These are phyloP conservation scores for Cyberlindnera xylosilytica DNA, from an alignment of 805 yeast species.

Conservation along the genomic window DNA sequence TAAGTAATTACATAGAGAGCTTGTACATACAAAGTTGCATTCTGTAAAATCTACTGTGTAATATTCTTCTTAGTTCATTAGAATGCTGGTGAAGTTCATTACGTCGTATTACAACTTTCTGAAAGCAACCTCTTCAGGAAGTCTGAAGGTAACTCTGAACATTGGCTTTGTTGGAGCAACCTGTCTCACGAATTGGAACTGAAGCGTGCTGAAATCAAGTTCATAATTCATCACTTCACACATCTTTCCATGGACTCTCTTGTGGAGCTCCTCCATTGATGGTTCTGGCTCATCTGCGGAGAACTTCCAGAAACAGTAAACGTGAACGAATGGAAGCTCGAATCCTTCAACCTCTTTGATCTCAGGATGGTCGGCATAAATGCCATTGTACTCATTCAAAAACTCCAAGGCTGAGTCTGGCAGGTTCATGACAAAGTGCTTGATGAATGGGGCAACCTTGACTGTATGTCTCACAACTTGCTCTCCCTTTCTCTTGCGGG, in stretches of 20 bases:
- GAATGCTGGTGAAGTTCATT: constrained; percentile 1
- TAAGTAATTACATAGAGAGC: background rate
- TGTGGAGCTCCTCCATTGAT: constrained; percentile 58
- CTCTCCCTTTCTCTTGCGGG: constrained; percentile 33
- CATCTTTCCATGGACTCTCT: constrained; percentile 59
- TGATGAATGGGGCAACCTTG: constrained; percentile 50
- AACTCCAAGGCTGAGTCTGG: constrained; percentile 92
- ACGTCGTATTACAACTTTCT: constrained; percentile 14
- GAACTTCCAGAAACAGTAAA: constrained; percentile 90
- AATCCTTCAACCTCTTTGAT: constrained; percentile 42
- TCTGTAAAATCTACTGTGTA: too few relatives aligned
- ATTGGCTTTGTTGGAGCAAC: constrained; percentile 97
- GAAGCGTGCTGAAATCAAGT: constrained; percentile 42
- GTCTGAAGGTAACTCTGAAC: constrained; percentile 80
- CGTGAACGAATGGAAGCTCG: constrained; percentile 73
- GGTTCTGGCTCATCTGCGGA: constrained; percentile 74
- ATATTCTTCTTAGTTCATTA: too few relatives aligned
- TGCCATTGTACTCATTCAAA: constrained; percentile 71
- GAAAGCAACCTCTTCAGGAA: constrained; percentile 69
- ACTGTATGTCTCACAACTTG: constrained; percentile 22
- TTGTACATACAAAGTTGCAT: too few relatives aligned
- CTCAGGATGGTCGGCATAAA: constrained; percentile 46
- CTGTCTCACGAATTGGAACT: constrained; percentile 82
- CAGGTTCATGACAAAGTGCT: constrained; percentile 89
- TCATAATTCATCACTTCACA: constrained; percentile 41